Evolutionary conservation across 345 rosid genomes (phyloP).

Genomic region (Mercurialis annua): DNA sequence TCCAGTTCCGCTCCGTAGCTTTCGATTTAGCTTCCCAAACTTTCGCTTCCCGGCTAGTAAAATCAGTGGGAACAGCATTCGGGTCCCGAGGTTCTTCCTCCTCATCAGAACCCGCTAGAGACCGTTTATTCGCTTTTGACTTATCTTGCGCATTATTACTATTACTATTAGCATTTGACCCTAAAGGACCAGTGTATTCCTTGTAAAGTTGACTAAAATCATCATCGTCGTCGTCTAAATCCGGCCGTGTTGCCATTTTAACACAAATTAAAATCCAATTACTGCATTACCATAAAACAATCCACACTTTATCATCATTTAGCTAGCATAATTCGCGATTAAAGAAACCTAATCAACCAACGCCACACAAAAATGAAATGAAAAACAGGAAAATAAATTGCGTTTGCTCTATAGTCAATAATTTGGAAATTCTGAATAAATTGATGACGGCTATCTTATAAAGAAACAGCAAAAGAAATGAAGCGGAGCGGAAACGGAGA

Average conservation of each 20-base stretch:
- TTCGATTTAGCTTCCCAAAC: slow-evolving; percentile 99
- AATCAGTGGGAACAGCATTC: slow-evolving; percentile 95
- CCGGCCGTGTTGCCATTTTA: slow-evolving; percentile 69
- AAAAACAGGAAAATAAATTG: background rate
- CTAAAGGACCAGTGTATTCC: slow-evolving; percentile 86
- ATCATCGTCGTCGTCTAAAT: slow-evolving; percentile 82
- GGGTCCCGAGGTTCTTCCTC: slow-evolving; percentile 84
- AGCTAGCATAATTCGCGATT: background rate
- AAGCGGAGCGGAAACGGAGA: background rate
- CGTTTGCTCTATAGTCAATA: too few relatives aligned
- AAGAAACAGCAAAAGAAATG: background rate
- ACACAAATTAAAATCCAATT: slow-evolving; percentile 7
- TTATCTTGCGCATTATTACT: slow-evolving; percentile 38
- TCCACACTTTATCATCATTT: background rate
- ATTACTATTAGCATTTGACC: slow-evolving; percentile 28
- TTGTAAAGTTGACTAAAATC: slow-evolving; percentile 94
- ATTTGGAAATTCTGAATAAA: too few relatives aligned
- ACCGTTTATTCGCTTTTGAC: slow-evolving; percentile 45
- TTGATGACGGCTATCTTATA: background rate
- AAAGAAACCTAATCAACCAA: background rate
- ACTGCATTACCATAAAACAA: slow-evolving; percentile 9
- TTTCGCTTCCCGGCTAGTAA: slow-evolving; percentile 96
- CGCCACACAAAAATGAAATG: background rate
- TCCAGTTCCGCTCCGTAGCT: slow-evolving; percentile 99
- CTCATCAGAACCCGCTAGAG: slow-evolving; percentile 61